Base-by-base conservation (phyloP, 306 rosid genomes). In the Albizia julibrissin region DNA sequence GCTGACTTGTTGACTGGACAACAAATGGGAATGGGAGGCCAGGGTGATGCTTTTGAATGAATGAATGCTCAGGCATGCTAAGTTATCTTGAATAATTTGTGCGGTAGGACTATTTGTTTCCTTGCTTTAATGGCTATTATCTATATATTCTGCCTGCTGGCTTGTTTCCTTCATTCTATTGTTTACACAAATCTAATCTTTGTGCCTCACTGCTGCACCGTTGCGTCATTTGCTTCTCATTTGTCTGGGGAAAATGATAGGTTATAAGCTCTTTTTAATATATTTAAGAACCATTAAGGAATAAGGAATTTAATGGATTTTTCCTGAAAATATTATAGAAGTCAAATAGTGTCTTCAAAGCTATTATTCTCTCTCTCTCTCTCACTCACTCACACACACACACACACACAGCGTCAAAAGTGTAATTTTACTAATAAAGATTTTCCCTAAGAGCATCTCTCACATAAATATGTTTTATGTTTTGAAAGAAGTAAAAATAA, bases 1-100 rank as follows among this genome's bases (percentile, higher is more conserved):
- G 87, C 89, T 84, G 91, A 92, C 97, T 83, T 86, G 82, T 90
- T 91, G 89, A 86, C 93, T 79, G 89, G 88, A 85, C 87, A 89
- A 84, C 83, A 81, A 78, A 87, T 80, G 88, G 88, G 87, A 82
- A 80, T 88, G 89, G 93, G 87, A 87, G 84, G 97, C 82, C 86
- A 89, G 92, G 88, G 79, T 83, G 90, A 83, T 87, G 88, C 87
- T 87, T 87, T 73, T 83, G 83, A 87, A 83, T 88, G 87, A 87
- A 84, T 88, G 87, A 37, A 37, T 86, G 85, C 88, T 65, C 69
- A 37, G 92, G 91, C 93, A 80, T 91, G 89, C 74, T 81, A 81
- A 92, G 75, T 86, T 86, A 90, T 84, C 81, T 81, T 86, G 87
- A 91, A 93, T 89, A 91, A 93, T 85, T 85, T 76, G 86, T 76